These are phyloP conservation scores for Forsythia suspensa DNA, from an alignment of 257 asterid species.

Conservation along the genomic window DNA sequence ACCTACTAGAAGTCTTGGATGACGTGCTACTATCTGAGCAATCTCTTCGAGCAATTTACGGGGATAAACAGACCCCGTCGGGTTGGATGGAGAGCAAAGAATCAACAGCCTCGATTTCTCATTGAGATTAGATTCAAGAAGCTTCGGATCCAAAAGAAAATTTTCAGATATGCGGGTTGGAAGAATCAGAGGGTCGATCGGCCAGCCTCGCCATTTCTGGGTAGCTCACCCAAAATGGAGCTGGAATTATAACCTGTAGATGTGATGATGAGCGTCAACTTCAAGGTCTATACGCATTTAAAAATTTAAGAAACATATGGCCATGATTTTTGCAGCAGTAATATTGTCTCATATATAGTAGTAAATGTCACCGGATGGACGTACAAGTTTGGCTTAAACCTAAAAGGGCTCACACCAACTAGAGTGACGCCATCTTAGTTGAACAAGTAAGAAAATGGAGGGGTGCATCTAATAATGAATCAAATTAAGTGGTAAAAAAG, in stretches of 20 bases:
- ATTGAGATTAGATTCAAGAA: slow-evolving; percentile 70
- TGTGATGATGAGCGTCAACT: slow-evolving; percentile 1
- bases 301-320: neutral
- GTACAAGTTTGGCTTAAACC: too few species aligned
- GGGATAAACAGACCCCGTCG: slow-evolving; percentile 97
- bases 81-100: slow-evolving; percentile 97
- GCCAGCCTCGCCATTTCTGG: slow-evolving; percentile 98
- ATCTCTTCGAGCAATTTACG: slow-evolving; percentile 76
- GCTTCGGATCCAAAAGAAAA: slow-evolving; percentile 78
- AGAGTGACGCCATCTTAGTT: too few species aligned
- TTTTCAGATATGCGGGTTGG: slow-evolving; percentile 77
- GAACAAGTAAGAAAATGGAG: too few species aligned
- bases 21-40: slow-evolving; percentile 77
- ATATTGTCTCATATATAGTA: too few species aligned
- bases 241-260: slow-evolving; percentile 83
- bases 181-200: slow-evolving; percentile 79
- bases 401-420: too few species aligned
- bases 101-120: slow-evolving; percentile 88
- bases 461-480: too few species aligned
- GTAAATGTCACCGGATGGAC: too few species aligned
- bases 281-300: neutral
- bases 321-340: neutral
- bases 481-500: too few species aligned
- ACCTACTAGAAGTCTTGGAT: slow-evolving; percentile 91
- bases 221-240: slow-evolving; percentile 98